Percentiles rank a stretch among this genome's conserved stretches.
Conservation (phyloP, 129 eudicot genomes). For the Pseudognaphalium luteoalbum region DNA sequence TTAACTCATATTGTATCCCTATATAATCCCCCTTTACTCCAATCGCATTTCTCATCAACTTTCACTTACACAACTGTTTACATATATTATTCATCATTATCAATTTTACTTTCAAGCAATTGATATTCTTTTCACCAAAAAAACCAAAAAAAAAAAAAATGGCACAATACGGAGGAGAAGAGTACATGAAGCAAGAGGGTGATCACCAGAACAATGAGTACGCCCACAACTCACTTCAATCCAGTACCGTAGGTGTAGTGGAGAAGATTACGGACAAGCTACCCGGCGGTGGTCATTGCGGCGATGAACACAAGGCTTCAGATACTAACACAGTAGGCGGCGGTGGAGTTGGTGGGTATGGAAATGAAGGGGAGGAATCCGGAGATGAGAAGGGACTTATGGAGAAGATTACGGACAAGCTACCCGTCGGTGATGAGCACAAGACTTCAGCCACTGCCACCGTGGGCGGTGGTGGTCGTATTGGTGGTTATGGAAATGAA, state of each 20-base stretch:
- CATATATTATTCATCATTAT: not conserved
- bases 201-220: constrained; percentile 12
- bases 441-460: no score
- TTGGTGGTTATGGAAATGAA: constrained; percentile 30
- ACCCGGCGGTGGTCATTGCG: constrained; percentile 46
- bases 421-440: constrained; percentile 44
- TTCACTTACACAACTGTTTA: not conserved
- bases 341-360: not conserved
- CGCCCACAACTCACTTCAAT: constrained; percentile 29
- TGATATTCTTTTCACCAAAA: not conserved
- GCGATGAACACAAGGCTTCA: constrained; percentile 19
- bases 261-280: constrained; percentile 71
- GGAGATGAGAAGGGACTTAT: constrained; percentile 55
- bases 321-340: no score
- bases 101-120: not conserved
- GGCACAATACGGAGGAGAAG: constrained; percentile 38
- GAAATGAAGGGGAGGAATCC: constrained; percentile 47
- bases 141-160: no score
- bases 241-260: constrained; percentile 27
- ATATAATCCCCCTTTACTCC: constrained; percentile 21
- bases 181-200: constrained; percentile 22
- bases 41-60: constrained; percentile 30
- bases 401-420: constrained; percentile 72
- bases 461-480: no score
- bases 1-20: not conserved